Evolutionary conservation across 192 early-diverging fungal species (phyloP).

Genomic region (Lobosporangium transversale): DNA sequence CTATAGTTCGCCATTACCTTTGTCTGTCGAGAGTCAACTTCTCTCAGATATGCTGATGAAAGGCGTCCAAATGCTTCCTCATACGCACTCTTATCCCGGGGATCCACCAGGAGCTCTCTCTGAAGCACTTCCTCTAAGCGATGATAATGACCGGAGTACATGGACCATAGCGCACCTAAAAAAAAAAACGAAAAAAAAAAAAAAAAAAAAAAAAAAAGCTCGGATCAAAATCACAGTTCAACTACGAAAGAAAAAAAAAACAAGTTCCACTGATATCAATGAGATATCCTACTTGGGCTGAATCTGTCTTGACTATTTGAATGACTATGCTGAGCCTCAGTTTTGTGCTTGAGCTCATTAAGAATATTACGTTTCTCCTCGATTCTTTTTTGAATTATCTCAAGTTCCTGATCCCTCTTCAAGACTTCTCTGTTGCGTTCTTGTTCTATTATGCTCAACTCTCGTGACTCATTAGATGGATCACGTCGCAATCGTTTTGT

Average conservation of each 20-base stretch:
- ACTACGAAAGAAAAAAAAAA: conserved; percentile 6
- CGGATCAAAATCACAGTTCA: conserved; percentile 21
- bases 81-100: conserved; percentile 16
- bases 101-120: conserved; percentile 1
- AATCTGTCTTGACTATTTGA: conserved; percentile 2
- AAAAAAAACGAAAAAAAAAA: not conserved
- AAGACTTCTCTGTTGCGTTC: conserved; percentile 18
- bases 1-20: too few species aligned
- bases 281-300: conserved; percentile 19
- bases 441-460: conserved; percentile 17
- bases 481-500: conserved; percentile 3
- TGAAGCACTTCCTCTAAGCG: conserved; percentile 12
- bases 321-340: not conserved
- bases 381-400: conserved; percentile 26
- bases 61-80: conserved; percentile 26
- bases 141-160: conserved; percentile 23
- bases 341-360: conserved; percentile 2
- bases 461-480: conserved; percentile 28
- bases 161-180: conserved; percentile 24
- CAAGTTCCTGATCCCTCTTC: conserved; percentile 13
- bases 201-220: not conserved
- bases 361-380: conserved; percentile 21
- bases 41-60: conserved; percentile 9
- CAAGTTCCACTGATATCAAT: too few species aligned
- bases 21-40: conserved; percentile 21